Percentiles rank a stretch among this genome's conserved stretches.
phyloP scores from a whole-genome alignment of 2,329 filamentous ascomycete genomes.

The Dryadomyces quercus-mongolicae region DNA sequence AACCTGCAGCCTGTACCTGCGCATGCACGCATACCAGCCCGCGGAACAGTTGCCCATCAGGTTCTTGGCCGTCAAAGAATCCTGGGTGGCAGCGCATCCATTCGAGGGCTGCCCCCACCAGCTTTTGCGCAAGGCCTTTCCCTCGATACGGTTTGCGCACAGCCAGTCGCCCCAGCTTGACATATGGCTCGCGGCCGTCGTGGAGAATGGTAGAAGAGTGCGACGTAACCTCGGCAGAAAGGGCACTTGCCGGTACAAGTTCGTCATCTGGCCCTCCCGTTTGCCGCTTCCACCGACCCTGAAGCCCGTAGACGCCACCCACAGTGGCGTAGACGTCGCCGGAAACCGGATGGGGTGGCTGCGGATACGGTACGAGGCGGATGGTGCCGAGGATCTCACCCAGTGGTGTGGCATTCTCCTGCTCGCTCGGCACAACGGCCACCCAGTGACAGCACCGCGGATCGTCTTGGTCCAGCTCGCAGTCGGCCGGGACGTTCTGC shows the following conservation, averaged over 20 bases:
- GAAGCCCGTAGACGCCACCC: conserved; percentile 20
- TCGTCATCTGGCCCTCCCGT: conserved; percentile 11
- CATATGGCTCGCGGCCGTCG: conserved; percentile 58
- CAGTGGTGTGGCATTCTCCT: conserved; percentile 27
- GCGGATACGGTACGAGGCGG: conserved; percentile 71
- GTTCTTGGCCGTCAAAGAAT: conserved; percentile 37
- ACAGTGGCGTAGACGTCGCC: conserved; percentile 32
- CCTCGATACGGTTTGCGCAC: conserved; percentile 55
- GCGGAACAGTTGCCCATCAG: conserved; percentile 48
- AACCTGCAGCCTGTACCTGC: conserved; percentile 49
- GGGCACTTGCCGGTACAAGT: conserved; percentile 13
- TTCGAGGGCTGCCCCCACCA: conserved; percentile 55
- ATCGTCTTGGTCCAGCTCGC: conserved; percentile 76
- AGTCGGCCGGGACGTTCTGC: conserved; percentile 45
- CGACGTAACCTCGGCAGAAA: background rate
- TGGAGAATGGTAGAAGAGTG: conserved; percentile 23
- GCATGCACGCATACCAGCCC: conserved; percentile 73
- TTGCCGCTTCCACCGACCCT: background rate
- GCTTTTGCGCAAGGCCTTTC: conserved; percentile 47
- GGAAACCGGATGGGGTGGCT: conserved; percentile 47
- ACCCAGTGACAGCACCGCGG: conserved; percentile 75
- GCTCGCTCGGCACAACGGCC: conserved; percentile 46
- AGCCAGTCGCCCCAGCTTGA: conserved; percentile 72
- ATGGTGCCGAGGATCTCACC: conserved; percentile 57
- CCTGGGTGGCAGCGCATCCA: conserved; percentile 54